phyloP scores from a whole-genome alignment of 257 asterid species.

The Schizonepeta tenuifolia region DNA sequence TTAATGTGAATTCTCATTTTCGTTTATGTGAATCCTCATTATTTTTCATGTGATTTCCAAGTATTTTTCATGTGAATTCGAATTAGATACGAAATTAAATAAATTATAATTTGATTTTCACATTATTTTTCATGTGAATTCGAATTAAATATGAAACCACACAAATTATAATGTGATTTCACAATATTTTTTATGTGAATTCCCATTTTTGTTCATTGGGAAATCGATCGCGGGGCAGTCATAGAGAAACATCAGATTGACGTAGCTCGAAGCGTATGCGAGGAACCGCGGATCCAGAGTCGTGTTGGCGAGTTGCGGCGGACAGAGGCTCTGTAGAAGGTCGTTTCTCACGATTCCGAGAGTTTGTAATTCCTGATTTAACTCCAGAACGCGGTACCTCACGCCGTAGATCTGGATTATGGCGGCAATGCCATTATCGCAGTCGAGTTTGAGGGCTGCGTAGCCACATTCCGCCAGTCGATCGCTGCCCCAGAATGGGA shows the following conservation, averaged over 20 bases:
- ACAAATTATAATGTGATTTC: too few species aligned
- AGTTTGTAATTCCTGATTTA: constrained; percentile 37
- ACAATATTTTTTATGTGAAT: too few species aligned
- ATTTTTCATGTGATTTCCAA: too few species aligned
- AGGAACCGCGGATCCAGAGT: constrained; percentile 46
- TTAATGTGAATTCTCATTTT: too few species aligned
- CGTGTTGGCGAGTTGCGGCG: constrained; percentile 40
- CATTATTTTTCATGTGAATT: too few species aligned
- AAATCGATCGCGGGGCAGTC: constrained; percentile 46
- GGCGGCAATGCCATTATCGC: constrained; percentile 36
- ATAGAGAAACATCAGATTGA: constrained; percentile 51
- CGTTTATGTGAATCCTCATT: too few species aligned
- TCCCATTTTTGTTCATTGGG: too few species aligned
- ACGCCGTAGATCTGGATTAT: constrained; percentile 35
- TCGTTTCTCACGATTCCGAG: constrained; percentile 50
- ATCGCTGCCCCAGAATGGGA: constrained; percentile 61
- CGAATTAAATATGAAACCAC: too few species aligned
- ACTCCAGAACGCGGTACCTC: constrained; percentile 43
- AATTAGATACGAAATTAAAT: too few species aligned
- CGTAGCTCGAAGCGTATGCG: constrained; percentile 43
- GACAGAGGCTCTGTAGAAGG: constrained; percentile 46
- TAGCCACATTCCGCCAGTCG: constrained; percentile 60
- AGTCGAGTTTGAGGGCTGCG: constrained; percentile 55
- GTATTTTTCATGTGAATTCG: too few species aligned
- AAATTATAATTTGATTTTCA: too few species aligned